These are phyloP conservation scores for Scutellaria baicalensis DNA, from an alignment of 257 asterid genomes.

Conservation along the genomic window DNA sequence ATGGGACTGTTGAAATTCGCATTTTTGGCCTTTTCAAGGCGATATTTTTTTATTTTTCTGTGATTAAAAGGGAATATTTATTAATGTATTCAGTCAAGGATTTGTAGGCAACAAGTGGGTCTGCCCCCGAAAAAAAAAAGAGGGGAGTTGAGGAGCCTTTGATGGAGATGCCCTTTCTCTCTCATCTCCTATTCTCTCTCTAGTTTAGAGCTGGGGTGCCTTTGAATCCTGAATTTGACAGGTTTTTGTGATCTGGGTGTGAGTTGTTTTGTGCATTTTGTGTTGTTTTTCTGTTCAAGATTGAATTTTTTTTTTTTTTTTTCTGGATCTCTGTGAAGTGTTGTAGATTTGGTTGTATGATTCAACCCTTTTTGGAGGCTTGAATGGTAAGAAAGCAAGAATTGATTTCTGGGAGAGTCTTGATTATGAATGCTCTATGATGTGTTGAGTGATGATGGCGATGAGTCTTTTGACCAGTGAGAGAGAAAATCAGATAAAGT, in stretches of 20 bases:
- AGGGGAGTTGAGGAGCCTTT: constrained; percentile 16
- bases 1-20: constrained; percentile 26
- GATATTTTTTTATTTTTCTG: constrained; percentile 1
- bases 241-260: constrained; percentile 27
- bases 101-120: constrained; percentile 11
- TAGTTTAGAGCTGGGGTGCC: constrained; percentile 6
- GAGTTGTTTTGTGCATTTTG: constrained; percentile 6
- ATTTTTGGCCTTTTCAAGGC: constrained; percentile 34
- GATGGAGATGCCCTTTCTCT: constrained; percentile 38
- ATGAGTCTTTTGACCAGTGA: constrained; percentile 56
- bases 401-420: constrained; percentile 33
- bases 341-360: constrained; percentile 11
- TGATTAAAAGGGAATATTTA: constrained; percentile 5
- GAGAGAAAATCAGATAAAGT: constrained; percentile 42
- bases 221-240: constrained; percentile 16
- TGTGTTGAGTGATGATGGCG: constrained; percentile 35
- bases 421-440: constrained; percentile 38
- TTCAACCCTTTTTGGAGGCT: constrained; percentile 28
- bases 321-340: constrained; percentile 15
- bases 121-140: constrained; percentile 18
- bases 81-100: constrained; percentile 22
- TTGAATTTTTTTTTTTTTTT: constrained; percentile 8
- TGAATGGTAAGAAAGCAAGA: constrained; percentile 23
- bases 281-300: constrained; percentile 11
- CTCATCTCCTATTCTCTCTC: constrained; percentile 19